Conservation (phyloP, 345 rosid genomes). For the Hibiscus mutabilis region DNA sequence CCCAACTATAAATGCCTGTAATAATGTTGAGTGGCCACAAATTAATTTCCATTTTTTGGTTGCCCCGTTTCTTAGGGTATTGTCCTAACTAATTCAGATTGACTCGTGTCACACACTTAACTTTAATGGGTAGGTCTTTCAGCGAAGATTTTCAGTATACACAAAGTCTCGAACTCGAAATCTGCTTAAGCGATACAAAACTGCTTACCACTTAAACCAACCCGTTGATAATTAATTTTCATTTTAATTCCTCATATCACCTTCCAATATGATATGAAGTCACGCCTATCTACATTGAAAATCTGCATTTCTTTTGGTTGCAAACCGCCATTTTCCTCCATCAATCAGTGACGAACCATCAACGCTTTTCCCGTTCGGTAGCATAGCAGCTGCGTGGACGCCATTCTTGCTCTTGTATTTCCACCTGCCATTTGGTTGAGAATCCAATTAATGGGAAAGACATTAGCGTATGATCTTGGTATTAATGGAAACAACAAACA, state of each 20-base stretch:
- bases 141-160: too few species aligned
- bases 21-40: too few species aligned
- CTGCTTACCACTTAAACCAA: too few species aligned
- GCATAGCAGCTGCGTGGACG: not conserved
- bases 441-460: not conserved
- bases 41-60: too few species aligned
- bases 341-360: constrained; percentile 7
- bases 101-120: too few species aligned
- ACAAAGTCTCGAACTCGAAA: too few species aligned
- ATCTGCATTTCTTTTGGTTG: not conserved
- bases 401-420: not conserved
- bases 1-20: too few species aligned
- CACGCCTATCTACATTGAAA: constrained; percentile 5
- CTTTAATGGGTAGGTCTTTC: too few species aligned
- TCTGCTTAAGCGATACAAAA: too few species aligned
- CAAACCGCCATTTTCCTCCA: constrained; percentile 23
- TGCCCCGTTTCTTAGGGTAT: too few species aligned
- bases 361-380: not conserved
- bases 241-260: not conserved
- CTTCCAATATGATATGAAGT: not conserved
- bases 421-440: not conserved
- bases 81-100: too few species aligned
- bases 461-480: not conserved
- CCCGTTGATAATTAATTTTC: too few species aligned
- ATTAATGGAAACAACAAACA: not conserved